Percentiles rank a stretch among this genome's conserved stretches.
phyloP scores from a whole-genome alignment of 306 rosid genomes.

The Casuarina equisetifolia region DNA sequence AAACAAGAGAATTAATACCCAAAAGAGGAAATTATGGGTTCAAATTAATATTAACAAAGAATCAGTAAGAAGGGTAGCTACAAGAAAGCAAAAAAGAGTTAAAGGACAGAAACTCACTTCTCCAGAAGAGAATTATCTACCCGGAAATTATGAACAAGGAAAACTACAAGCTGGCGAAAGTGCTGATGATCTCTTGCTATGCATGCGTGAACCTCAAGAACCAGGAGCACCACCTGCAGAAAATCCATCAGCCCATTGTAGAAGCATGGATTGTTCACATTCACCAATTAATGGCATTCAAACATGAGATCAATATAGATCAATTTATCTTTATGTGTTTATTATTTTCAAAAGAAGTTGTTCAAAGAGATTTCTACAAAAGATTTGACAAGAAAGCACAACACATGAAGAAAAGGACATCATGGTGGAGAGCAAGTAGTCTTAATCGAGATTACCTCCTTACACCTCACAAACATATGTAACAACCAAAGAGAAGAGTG shows the following conservation, averaged over 20 bases:
- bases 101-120: conserved; percentile 54
- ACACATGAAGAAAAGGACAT: background rate
- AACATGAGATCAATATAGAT: background rate
- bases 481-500: background rate
- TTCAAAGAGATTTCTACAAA: background rate
- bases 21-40: conserved; percentile 22
- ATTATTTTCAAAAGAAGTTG: background rate
- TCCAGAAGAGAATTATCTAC: conserved; percentile 79
- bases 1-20: conserved; percentile 17
- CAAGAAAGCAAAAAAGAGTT: background rate
- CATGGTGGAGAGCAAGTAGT: background rate
- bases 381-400: background rate
- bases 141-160: conserved; percentile 79
- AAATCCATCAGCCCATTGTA: conserved; percentile 8
- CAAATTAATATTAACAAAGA: conserved; percentile 16
- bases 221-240: conserved; percentile 90
- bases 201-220: conserved; percentile 93
- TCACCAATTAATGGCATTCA: background rate
- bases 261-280: background rate
- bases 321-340: background rate
- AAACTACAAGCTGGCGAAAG: conserved; percentile 81
- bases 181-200: conserved; percentile 84
- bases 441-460: background rate
- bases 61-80: conserved; percentile 1
- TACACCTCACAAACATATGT: background rate